These are phyloP conservation scores for Talaromyces liani DNA, from an alignment of 495 filamentous ascomycete genomes.

Conservation along the genomic window DNA sequence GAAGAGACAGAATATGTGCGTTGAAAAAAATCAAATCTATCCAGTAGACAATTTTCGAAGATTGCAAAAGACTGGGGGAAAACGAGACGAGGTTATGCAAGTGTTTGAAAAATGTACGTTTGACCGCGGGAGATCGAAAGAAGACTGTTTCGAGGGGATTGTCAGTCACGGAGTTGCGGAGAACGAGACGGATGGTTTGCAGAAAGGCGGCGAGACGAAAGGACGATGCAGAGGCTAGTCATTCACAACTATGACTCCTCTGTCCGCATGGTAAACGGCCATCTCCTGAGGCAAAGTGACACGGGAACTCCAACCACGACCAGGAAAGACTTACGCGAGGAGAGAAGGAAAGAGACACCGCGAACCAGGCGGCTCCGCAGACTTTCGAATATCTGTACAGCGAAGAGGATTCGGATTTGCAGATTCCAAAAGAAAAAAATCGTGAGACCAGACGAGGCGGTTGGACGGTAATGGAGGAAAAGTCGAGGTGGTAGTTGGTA, in stretches of 20 bases:
- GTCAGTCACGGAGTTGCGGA: neutral
- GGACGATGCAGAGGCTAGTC: neutral
- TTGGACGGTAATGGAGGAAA: neutral
- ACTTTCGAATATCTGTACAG: neutral
- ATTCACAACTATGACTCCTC: neutral
- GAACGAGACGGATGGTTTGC: neutral
- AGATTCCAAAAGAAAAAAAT: neutral
- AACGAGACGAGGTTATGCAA: neutral
- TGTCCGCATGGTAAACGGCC: neutral
- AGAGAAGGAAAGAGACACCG: slow-evolving; percentile 2
- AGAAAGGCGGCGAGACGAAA: neutral
- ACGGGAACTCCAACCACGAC: neutral
- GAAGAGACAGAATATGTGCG: slow-evolving; percentile 4
- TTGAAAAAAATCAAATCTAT: slow-evolving; percentile 5
- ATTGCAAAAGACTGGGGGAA: neutral
- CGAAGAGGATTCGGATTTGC: slow-evolving; percentile 1
- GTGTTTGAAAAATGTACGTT: neutral
- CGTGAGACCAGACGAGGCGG: neutral
- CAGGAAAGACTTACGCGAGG: slow-evolving; percentile 2
- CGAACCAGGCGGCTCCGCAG: slow-evolving; percentile 6
- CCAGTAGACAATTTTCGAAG: slow-evolving; percentile 5
- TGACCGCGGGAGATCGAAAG: slow-evolving; percentile 5
- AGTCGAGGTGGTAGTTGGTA: neutral
- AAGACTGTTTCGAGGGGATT: neutral
- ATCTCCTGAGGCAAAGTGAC: neutral